These are phyloP conservation scores for Podaxis pistillaris DNA, from an alignment of 768 basidiomycete species.

Conservation along the genomic window DNA sequence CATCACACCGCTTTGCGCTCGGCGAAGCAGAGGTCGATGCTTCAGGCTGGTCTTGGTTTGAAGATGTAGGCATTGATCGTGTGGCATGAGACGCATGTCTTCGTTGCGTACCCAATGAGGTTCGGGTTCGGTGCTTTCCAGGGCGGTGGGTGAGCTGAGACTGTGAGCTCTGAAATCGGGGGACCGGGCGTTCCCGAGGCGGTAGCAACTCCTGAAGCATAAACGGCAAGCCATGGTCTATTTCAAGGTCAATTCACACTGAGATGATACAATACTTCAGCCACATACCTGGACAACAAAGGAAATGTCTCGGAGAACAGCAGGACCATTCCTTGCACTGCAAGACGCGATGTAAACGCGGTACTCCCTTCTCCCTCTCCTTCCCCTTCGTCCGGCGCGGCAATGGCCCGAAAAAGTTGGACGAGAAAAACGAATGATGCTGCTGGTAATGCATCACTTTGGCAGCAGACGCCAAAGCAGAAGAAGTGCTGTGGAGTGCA, in stretches of 20 bases:
- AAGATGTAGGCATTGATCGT: constrained; percentile 12
- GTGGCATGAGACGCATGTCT: constrained; percentile 24
- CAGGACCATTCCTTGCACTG: constrained; percentile 47
- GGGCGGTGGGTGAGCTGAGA: not conserved
- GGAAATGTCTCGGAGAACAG: constrained; percentile 39
- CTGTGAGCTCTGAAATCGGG: not conserved
- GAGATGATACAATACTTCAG: constrained; percentile 2
- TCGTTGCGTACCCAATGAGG: constrained; percentile 20
- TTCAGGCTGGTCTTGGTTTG: not conserved
- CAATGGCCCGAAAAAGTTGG: constrained; percentile 56
- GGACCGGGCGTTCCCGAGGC: constrained; percentile 1
- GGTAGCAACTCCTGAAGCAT: constrained; percentile 11
- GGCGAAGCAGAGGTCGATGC: not conserved
- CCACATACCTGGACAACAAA: constrained; percentile 49
- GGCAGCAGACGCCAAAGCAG: constrained; percentile 8
- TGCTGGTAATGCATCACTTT: constrained; percentile 20
- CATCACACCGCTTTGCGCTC: not conserved
- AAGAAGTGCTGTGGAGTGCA: constrained; percentile 17
- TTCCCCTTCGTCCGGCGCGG: constrained; percentile 55
- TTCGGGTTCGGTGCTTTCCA: constrained; percentile 13
- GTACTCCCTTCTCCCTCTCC: constrained; percentile 34
- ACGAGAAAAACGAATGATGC: constrained; percentile 10
- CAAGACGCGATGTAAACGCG: constrained; percentile 26
- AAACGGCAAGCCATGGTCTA: constrained; percentile 5
- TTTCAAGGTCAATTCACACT: constrained; percentile 19